These are phyloP conservation scores for Podila epigama DNA, from an alignment of 192 early-diverging fungal genomes.

Conservation along the genomic window DNA sequence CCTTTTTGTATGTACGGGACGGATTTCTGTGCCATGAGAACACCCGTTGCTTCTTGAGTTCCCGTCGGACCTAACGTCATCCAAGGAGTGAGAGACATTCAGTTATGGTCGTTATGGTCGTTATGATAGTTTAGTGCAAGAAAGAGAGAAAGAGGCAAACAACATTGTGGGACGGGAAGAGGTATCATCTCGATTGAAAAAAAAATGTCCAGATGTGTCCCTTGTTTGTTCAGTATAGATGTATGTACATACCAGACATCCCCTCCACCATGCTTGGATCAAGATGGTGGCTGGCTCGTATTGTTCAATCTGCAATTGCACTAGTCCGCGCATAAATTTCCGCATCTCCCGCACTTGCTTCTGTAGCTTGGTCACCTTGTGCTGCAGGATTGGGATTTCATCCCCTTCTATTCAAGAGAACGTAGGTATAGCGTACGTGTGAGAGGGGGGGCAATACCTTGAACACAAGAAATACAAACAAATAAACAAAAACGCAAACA, in stretches of 20 bases:
- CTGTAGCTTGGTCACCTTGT: conserved; percentile 39
- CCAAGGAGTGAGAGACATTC: no score
- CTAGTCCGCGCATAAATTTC: conserved; percentile 43
- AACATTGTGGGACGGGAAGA: neutral
- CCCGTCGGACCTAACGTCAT: conserved; percentile 29
- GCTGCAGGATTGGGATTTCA: conserved; percentile 33
- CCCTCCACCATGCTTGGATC: conserved; percentile 51
- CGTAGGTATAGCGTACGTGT: neutral
- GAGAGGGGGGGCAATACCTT: neutral
- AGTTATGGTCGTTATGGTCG: no score
- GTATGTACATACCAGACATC: conserved; percentile 28
- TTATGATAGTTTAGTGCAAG: no score
- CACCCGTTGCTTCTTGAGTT: conserved; percentile 35
- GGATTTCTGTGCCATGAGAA: conserved; percentile 48
- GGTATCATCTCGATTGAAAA: neutral
- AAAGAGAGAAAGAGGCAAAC: neutral
- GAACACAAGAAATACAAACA: neutral
- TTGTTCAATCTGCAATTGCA: conserved; percentile 42
- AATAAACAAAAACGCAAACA: neutral
- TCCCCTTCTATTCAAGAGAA: conserved; percentile 14
- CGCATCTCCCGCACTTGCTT: conserved; percentile 50
- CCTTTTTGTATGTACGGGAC: conserved; percentile 12
- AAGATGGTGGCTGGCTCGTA: conserved; percentile 46
- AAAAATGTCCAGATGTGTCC: no score
- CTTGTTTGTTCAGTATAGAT: no score